These are phyloP conservation scores for Phytophthora aleatoria DNA, from an alignment of 352 stramenopile genomes.

Conservation along the genomic window DNA sequence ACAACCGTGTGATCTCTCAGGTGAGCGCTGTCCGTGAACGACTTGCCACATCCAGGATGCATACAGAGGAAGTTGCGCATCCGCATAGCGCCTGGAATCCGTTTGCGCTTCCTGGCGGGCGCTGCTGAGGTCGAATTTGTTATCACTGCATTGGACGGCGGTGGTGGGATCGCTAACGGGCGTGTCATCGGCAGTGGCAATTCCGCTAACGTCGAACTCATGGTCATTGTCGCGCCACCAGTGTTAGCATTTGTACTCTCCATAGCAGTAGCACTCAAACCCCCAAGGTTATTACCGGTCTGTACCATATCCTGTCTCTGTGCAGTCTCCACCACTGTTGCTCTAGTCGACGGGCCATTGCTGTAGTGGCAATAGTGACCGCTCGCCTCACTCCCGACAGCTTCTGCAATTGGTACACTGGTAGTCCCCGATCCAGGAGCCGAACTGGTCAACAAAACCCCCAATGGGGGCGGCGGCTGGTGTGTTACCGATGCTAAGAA, in stretches of 20 bases:
- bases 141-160: conserved; percentile 8
- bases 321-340: conserved; percentile 10
- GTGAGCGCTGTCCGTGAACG: conserved; percentile 73
- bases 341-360: conserved; percentile 14
- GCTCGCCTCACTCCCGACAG: conserved; percentile 4
- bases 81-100: conserved; percentile 41
- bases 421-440: conserved; percentile 6
- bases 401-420: conserved; percentile 9
- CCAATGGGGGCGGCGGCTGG: conserved; percentile 15
- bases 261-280: conserved; percentile 3
- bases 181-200: conserved; percentile 15
- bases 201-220: conserved; percentile 11
- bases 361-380: conserved; percentile 22
- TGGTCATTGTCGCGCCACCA: conserved; percentile 14
- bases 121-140: not conserved
- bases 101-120: conserved; percentile 47
- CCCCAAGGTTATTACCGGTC: conserved; percentile 11
- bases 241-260: conserved; percentile 7
- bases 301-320: conserved; percentile 13
- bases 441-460: conserved; percentile 20
- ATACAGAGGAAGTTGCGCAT: conserved; percentile 77
- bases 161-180: conserved; percentile 21
- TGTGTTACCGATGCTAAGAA: conserved; percentile 27
- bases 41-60: conserved; percentile 69
- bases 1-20: conserved; percentile 73